Percentiles rank a stretch among this genome's conserved stretches.
Conservation (phyloP, 2,329 filamentous ascomycete species). For the Colletotrichum cereale region DNA sequence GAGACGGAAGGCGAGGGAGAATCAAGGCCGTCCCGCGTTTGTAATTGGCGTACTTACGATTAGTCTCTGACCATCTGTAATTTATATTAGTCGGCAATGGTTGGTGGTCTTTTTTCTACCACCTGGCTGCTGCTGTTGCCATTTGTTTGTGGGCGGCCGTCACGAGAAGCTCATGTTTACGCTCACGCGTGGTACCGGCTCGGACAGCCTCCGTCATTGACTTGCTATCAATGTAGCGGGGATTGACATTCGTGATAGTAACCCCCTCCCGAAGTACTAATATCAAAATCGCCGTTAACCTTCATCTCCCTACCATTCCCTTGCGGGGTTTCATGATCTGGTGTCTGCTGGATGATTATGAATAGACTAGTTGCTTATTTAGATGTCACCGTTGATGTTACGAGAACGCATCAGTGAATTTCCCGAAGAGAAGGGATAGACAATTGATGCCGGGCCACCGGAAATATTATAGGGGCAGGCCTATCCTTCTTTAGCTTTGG, state of each 20-base stretch:
- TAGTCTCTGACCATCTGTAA: background rate
- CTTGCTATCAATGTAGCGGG: background rate
- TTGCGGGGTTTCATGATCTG: background rate
- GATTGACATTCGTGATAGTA: background rate
- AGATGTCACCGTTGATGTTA: background rate
- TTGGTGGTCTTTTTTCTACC: background rate
- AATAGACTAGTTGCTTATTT: background rate
- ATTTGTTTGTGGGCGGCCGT: background rate
- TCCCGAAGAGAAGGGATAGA: no score
- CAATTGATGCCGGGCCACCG: background rate
- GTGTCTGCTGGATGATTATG: no score
- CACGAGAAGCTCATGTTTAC: background rate
- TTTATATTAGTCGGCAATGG: background rate
- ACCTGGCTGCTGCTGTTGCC: background rate
- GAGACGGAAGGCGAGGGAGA: background rate
- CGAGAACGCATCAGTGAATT: background rate
- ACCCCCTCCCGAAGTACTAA: background rate
- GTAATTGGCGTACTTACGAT: background rate
- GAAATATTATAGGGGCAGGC: background rate
- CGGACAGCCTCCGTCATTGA: background rate
- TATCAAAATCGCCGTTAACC: background rate
- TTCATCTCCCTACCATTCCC: background rate
- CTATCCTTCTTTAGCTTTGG: background rate
- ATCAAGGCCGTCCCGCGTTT: background rate
- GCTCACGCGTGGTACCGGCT: background rate